A percentile compares a stretch with the other conserved stretches of the same genome.
These are phyloP conservation scores for Tylopilus orsonianus DNA, from an alignment of 1,284 basidiomycete genomes.

Conservation along the genomic window DNA sequence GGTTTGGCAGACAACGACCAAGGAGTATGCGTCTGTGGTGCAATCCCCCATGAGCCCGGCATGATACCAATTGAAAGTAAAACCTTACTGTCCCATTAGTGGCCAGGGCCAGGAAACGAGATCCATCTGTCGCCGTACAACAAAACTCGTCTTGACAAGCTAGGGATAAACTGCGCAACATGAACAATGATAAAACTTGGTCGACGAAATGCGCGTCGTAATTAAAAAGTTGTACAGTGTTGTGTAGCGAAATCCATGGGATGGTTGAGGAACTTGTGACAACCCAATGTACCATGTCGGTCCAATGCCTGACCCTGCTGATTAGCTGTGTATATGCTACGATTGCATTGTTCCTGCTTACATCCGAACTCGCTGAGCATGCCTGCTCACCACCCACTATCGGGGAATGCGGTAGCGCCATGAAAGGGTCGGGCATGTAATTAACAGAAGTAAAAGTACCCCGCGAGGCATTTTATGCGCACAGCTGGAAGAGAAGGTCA, in stretches of 20 bases:
- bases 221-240: conserved; percentile 25
- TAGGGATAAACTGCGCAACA: neutral
- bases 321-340: conserved; percentile 22
- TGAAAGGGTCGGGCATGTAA: neutral
- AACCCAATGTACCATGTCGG: neutral
- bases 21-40: neutral
- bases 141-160: neutral
- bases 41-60: no score
- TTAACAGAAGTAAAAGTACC: neutral
- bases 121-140: neutral
- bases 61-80: neutral
- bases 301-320: neutral
- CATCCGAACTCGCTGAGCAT: conserved; percentile 4
- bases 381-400: conserved; percentile 19
- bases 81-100: conserved; percentile 8
- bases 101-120: neutral
- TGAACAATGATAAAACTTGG: neutral
- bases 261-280: conserved; percentile 2
- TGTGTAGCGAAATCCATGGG: conserved; percentile 14
- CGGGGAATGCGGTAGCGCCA: conserved; percentile 21
- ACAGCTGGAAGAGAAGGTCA: conserved; percentile 9
- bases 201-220: conserved; percentile 6
- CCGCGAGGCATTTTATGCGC: neutral
- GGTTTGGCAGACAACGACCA: conserved; percentile 1
- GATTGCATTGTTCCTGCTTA: conserved; percentile 15